A percentile compares a stretch with the other conserved stretches of the same genome.
These are phyloP conservation scores for Carex arenaria DNA, from an alignment of 202 grass and related monocot genomes.

Conservation along the genomic window DNA sequence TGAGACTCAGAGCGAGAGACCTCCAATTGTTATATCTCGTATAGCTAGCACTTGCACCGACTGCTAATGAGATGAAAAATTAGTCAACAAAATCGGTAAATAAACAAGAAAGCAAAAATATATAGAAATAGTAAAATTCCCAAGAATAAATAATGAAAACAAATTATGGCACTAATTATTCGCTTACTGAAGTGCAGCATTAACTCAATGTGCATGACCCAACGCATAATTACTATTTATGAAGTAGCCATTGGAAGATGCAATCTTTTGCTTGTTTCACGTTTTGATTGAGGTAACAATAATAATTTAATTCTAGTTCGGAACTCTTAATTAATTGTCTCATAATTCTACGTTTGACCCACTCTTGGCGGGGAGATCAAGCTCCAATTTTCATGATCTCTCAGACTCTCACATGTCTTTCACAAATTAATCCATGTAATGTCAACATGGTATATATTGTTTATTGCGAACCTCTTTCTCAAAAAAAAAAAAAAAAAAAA, in stretches of 20 bases:
- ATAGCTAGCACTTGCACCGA: too few species aligned
- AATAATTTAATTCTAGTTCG: background rate
- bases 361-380: constrained; percentile 14
- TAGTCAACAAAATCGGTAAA: background rate
- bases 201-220: background rate
- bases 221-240: background rate
- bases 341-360: constrained; percentile 32
- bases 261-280: background rate
- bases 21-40: background rate
- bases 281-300: background rate
- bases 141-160: too few species aligned
- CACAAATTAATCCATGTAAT: background rate
- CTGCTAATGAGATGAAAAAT: background rate
- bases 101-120: too few species aligned
- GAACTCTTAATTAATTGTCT: constrained; percentile 11
- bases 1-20: background rate
- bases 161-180: too few species aligned
- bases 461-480: background rate
- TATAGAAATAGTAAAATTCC: too few species aligned
- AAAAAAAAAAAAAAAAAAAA: background rate
- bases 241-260: background rate
- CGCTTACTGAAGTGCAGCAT: background rate
- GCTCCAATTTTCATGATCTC: background rate
- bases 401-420: constrained; percentile 21
- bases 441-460: background rate